phyloP scores from a whole-genome alignment of 768 basidiomycete species.

The Artomyces pyxidatus region DNA sequence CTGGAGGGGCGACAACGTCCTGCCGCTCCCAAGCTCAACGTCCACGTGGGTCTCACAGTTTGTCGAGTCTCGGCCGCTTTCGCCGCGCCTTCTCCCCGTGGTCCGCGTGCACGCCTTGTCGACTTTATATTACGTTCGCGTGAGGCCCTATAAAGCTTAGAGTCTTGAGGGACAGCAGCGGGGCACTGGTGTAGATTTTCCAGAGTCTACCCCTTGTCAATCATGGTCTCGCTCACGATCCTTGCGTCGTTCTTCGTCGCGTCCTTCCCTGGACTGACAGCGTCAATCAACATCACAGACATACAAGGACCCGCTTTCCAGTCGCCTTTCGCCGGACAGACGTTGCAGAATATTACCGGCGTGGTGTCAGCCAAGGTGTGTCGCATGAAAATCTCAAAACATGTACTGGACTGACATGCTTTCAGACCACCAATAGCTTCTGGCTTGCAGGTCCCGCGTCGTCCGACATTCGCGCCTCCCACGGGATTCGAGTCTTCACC shows the following conservation, averaged over 20 bases:
- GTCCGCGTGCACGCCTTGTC: too few species aligned
- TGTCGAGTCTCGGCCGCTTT: too few species aligned
- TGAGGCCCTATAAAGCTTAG: too few species aligned
- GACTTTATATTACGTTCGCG: too few species aligned
- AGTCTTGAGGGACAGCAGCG: too few species aligned
- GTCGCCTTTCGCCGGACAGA: conserved; percentile 21
- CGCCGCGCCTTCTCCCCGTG: too few species aligned
- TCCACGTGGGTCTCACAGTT: too few species aligned
- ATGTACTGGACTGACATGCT: neutral
- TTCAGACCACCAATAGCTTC: conserved; percentile 38
- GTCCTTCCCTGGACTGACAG: neutral
- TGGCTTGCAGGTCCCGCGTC: conserved; percentile 36
- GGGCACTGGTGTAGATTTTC: too few species aligned
- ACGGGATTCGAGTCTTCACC: conserved; percentile 44
- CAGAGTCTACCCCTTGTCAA: neutral
- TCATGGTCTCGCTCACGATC: neutral
- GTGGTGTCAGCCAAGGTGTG: conserved; percentile 20
- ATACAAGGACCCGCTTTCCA: conserved; percentile 23
- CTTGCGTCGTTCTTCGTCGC: neutral
- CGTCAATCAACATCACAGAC: conserved; percentile 18
- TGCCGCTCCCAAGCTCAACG: too few species aligned
- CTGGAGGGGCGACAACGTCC: too few species aligned
- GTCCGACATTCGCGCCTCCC: conserved; percentile 39
- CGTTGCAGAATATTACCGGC: conserved; percentile 20
- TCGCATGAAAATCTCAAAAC: too few species aligned